phyloP scores from a whole-genome alignment of 352 stramenopile genomes.

The Globisporangium irregulare region DNA sequence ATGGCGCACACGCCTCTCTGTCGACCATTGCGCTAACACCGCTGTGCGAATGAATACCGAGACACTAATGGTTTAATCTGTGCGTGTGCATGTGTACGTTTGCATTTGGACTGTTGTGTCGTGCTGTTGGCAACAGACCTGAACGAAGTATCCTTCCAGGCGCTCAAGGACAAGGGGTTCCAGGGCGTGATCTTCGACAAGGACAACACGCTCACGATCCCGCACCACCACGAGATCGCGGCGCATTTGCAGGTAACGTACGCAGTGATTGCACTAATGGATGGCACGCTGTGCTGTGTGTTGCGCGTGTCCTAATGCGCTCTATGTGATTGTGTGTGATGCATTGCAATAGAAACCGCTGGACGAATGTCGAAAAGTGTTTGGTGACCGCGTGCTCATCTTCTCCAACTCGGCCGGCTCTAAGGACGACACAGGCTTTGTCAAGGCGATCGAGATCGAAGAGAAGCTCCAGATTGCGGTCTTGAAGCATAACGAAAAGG shows the following conservation, averaged over 20 bases:
- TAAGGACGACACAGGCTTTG: conserved; percentile 84
- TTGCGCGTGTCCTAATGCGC: neutral
- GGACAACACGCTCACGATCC: conserved; percentile 95
- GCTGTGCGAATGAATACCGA: neutral
- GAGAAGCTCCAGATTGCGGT: conserved; percentile 78
- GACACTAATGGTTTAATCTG: neutral
- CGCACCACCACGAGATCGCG: conserved; percentile 85
- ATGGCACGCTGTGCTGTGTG: neutral
- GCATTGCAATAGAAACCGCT: conserved; percentile 37
- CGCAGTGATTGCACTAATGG: neutral
- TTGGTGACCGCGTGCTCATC: conserved; percentile 90
- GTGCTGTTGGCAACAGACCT: conserved; percentile 39
- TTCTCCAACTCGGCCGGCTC: conserved; percentile 96
- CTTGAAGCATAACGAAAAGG: conserved; percentile 90
- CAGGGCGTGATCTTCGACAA: conserved; percentile 96
- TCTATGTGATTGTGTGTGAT: neutral
- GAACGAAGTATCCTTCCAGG: conserved; percentile 80
- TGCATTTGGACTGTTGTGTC: neutral
- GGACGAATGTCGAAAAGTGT: conserved; percentile 83
- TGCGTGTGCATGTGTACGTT: neutral
- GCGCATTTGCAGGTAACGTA: conserved; percentile 43
- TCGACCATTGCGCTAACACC: neutral
- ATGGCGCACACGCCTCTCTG: neutral
- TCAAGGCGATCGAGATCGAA: conserved; percentile 82
- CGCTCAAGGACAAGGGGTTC: conserved; percentile 81